A percentile compares a stretch with the other conserved stretches of the same genome.
These are phyloP conservation scores for Sclerotinia spermophila DNA, from an alignment of 2,329 filamentous ascomycete species.

Conservation along the genomic window DNA sequence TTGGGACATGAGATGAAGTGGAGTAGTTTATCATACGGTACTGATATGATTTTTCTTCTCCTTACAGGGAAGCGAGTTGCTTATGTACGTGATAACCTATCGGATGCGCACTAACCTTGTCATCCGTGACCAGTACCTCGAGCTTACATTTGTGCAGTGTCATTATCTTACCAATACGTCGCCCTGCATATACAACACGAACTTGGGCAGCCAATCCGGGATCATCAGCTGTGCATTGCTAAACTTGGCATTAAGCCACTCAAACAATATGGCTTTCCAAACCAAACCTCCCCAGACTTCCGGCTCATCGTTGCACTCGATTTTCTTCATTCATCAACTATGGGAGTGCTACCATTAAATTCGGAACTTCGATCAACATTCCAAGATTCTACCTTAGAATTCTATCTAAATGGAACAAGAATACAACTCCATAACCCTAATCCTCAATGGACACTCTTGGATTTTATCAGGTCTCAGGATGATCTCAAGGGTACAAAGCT, in stretches of 20 bases:
- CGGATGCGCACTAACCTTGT: background rate
- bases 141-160: no score
- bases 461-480: conserved; percentile 74
- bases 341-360: conserved; percentile 23
- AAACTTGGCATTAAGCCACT: background rate
- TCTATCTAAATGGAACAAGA: conserved; percentile 90
- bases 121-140: background rate
- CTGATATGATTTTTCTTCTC: background rate
- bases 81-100: background rate
- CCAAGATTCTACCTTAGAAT: conserved; percentile 58
- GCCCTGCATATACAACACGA: background rate
- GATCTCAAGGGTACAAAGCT: conserved; percentile 92
- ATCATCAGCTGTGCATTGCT: background rate
- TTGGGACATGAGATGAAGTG: background rate
- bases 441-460: conserved; percentile 83
- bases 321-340: conserved; percentile 9
- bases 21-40: background rate
- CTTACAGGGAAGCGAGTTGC: background rate
- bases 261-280: background rate
- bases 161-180: background rate
- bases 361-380: conserved; percentile 26
- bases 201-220: background rate
- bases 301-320: background rate
- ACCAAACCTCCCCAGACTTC: background rate
- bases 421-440: conserved; percentile 83